Conservation (phyloP, 164 flowering plant species). For the Piper longum region DNA sequence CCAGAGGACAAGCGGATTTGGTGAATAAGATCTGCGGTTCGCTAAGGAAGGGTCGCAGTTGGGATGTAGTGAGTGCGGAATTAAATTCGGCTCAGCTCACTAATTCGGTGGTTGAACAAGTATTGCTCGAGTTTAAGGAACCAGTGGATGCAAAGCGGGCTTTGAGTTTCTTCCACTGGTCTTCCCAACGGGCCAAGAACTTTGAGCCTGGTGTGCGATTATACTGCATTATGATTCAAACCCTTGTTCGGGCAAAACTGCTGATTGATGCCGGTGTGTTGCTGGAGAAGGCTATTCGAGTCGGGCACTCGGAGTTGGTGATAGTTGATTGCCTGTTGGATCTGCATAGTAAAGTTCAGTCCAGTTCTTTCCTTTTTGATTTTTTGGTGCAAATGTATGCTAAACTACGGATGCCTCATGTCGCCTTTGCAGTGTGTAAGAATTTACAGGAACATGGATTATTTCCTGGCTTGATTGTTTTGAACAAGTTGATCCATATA, state of each 20-base stretch:
- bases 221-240: conserved; percentile 46
- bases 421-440: conserved; percentile 36
- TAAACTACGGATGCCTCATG: conserved; percentile 46
- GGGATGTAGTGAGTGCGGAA: conserved; percentile 31
- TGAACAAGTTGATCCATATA: conserved; percentile 47
- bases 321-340: conserved; percentile 35
- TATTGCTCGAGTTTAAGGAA: conserved; percentile 46
- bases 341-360: conserved; percentile 24
- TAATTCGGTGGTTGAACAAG: conserved; percentile 20
- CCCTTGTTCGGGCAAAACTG: conserved; percentile 37
- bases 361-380: conserved; percentile 56
- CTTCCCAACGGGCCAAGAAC: conserved; percentile 19
- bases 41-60: conserved; percentile 27
- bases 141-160: conserved; percentile 49
- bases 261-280: conserved; percentile 48
- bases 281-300: conserved; percentile 18
- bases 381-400: conserved; percentile 56
- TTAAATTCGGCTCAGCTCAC: conserved; percentile 22
- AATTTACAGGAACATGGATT: conserved; percentile 47
- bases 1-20: neutral
- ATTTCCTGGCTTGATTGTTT: conserved; percentile 35
- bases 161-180: conserved; percentile 77
- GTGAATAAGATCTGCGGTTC: conserved; percentile 20
- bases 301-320: conserved; percentile 8
- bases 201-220: conserved; percentile 28